phyloP scores from a whole-genome alignment of 257 asterid species.

The Gentiana macrophylla region DNA sequence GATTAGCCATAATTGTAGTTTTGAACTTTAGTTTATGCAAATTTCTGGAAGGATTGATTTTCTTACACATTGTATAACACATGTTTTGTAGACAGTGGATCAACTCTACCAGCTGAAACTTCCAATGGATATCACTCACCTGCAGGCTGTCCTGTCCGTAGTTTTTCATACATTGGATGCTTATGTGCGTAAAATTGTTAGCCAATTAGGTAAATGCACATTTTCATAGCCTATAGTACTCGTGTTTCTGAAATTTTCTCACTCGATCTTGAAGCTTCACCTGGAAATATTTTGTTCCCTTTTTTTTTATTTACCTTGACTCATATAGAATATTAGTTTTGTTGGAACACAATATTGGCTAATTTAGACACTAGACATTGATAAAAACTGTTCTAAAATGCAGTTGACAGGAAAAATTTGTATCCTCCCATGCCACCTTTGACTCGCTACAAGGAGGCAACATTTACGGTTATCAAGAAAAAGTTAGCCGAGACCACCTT shows the following conservation, averaged over 20 bases:
- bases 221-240: not conserved
- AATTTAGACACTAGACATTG: slow-evolving; percentile 6
- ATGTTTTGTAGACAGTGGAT: slow-evolving; percentile 81
- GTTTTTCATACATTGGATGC: slow-evolving; percentile 85
- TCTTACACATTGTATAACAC: slow-evolving; percentile 15
- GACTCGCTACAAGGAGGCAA: slow-evolving; percentile 82
- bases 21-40: too few relatives aligned
- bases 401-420: slow-evolving; percentile 66
- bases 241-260: not conserved
- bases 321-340: not conserved
- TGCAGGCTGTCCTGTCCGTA: slow-evolving; percentile 86
- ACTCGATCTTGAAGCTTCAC: too few relatives aligned
- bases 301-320: not conserved
- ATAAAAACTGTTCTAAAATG: slow-evolving; percentile 20
- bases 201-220: slow-evolving; percentile 54
- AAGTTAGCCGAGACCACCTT: slow-evolving; percentile 48
- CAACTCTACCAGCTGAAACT: slow-evolving; percentile 82
- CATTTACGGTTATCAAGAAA: slow-evolving; percentile 75
- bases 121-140: slow-evolving; percentile 89
- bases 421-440: slow-evolving; percentile 86
- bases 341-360: not conserved
- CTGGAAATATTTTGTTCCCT: not conserved
- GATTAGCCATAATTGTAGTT: too few relatives aligned
- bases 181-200: slow-evolving; percentile 58
- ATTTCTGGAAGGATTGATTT: not conserved